Percentiles rank a stretch among this genome's conserved stretches.
Conservation (phyloP, 2,329 filamentous ascomycete genomes). For the Apiospora hydei region DNA sequence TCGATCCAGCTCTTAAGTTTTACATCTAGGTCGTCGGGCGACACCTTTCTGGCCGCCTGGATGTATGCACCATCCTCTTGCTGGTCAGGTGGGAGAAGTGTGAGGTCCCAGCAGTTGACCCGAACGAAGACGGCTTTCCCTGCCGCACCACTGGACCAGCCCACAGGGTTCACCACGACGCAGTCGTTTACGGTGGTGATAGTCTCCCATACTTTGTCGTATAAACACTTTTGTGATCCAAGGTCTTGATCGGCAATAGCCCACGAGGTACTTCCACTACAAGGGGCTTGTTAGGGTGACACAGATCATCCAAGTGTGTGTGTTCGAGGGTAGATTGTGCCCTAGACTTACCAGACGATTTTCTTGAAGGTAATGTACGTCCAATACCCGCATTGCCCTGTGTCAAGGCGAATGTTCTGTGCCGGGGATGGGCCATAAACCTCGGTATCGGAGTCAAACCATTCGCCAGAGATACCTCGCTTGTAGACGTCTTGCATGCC, state of each 20-base stretch:
- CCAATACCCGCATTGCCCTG: not conserved
- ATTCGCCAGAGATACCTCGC: not conserved
- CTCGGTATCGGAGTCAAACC: too few species aligned
- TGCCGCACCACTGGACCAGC: not conserved
- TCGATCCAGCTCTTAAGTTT: not conserved
- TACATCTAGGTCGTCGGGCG: not conserved
- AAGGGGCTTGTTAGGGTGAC: not conserved
- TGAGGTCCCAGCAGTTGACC: not conserved
- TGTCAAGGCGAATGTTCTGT: not conserved
- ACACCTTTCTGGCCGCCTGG: not conserved
- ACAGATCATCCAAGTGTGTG: too few species aligned
- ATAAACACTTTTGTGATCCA: not conserved
- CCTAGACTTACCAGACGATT: not conserved
- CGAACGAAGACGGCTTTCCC: not conserved
- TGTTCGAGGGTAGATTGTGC: too few species aligned
- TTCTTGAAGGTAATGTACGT: not conserved
- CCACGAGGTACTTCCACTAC: not conserved
- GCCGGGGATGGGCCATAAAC: too few species aligned
- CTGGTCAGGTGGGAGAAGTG: not conserved
- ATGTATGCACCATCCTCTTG: not conserved
- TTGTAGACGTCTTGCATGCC: not conserved
- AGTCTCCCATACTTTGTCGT: not conserved
- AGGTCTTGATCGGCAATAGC: not conserved
- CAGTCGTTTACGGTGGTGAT: not conserved
- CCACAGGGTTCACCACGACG: not conserved